These are phyloP conservation scores for Aphanoascus verrucosus DNA, from an alignment of 2,329 filamentous ascomycete species.

Conservation along the genomic window DNA sequence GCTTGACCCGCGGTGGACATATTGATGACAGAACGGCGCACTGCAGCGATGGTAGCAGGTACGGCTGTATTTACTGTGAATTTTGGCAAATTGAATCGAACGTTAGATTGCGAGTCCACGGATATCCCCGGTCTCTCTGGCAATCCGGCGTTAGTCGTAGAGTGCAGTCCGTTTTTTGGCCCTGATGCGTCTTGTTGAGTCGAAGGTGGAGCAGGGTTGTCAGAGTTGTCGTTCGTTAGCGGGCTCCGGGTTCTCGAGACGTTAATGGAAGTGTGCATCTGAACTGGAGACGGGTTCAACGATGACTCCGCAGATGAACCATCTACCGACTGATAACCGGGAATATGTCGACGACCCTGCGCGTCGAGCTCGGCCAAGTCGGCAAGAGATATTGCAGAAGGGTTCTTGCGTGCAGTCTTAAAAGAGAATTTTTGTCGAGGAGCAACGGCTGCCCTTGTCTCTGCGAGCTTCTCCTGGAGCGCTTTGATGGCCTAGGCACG, in stretches of 20 bases:
- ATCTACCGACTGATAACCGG: conserved; percentile 34
- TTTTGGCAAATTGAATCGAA: conserved; percentile 66
- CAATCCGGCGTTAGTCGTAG: neutral
- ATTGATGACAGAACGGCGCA: conserved; percentile 65
- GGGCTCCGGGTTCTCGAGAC: conserved; percentile 21
- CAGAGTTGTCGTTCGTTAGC: conserved; percentile 11
- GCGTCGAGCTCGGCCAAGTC: conserved; percentile 44
- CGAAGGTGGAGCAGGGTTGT: neutral
- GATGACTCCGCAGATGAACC: conserved; percentile 35
- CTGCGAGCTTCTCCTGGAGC: conserved; percentile 66
- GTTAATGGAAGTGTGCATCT: conserved; percentile 29
- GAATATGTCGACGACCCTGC: conserved; percentile 36
- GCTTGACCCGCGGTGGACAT: conserved; percentile 52
- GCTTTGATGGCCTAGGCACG: conserved; percentile 60
- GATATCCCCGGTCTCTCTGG: conserved; percentile 45
- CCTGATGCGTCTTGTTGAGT: neutral
- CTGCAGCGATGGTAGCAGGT: conserved; percentile 60
- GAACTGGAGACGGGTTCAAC: conserved; percentile 26
- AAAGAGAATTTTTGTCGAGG: conserved; percentile 79
- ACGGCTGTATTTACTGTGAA: conserved; percentile 61
- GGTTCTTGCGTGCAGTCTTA: conserved; percentile 48
- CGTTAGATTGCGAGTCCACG: conserved; percentile 55
- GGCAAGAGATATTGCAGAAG: conserved; percentile 41
- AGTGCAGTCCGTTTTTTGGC: neutral
- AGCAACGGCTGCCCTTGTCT: conserved; percentile 54